Base-by-base conservation (phyloP, 106 monocot genomes). In the Iris macrosiphon region DNA sequence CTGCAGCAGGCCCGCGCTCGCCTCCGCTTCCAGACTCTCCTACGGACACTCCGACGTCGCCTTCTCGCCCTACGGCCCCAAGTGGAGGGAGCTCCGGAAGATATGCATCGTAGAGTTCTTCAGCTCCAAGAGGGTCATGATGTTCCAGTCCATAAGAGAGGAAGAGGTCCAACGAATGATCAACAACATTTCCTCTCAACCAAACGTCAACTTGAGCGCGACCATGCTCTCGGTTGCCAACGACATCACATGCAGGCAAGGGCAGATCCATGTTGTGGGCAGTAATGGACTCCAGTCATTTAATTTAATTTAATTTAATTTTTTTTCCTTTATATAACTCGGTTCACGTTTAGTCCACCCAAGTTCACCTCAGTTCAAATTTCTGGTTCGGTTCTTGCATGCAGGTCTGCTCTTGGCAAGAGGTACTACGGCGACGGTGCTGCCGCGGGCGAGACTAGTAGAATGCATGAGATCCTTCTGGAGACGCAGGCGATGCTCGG, bases 81-180 rank as follows among this genome's bases (percentile, higher is more conserved):
- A 61, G 40, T 61, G 46, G 74, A 47, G 61, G 11, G 61, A 74
- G 23, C 61, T 53, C 7, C 45, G 67, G 6, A 74, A 74, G 52
- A 55, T 74, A 17, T 74, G 74, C 47, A 33, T 62, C 21, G n/a
- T 62, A 29, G 65, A 67, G 65, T 45, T 74, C 54, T 67, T 74
- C 47, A 55, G 61, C 47, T 28, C 47, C 5, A 67, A 54, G 35
- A 40, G 61, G n/a, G 54, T 74, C 31, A 47, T 55, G n/a, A 49
- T 45, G 12, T 74, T 41, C 40, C 54, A 67, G 61, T 49, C 67
- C 61, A 74, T 74, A 24, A 47, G 47, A 25, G 24, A 25, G 12
- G 47, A 47, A 14, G 47, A 47, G 25, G 47, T 47, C 4, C 10
- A 25, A 0, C 7, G 47, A 7, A 24, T 47, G 47, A 47, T 24